These are phyloP conservation scores for Chaetomidium leptoderma DNA, from an alignment of 495 filamentous ascomycete genomes.

Conservation along the genomic window DNA sequence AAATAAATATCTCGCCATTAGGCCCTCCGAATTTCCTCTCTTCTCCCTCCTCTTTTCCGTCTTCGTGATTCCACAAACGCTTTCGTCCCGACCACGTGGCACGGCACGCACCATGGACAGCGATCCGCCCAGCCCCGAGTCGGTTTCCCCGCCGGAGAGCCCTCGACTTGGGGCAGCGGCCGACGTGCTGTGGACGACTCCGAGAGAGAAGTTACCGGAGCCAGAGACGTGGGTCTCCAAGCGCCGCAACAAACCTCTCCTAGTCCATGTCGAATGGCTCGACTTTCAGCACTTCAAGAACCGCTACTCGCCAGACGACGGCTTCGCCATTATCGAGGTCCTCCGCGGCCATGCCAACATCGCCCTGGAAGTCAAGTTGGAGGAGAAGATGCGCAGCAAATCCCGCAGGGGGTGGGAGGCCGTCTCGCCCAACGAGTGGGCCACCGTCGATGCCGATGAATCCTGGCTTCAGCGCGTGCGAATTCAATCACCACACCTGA, in stretches of 20 bases:
- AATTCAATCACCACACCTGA: slow-evolving; percentile 36
- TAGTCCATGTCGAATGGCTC: slow-evolving; percentile 2
- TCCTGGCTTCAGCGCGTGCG: slow-evolving; percentile 37
- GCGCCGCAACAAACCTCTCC: neutral
- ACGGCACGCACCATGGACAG: no score
- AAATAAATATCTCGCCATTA: no score
- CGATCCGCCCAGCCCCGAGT: no score
- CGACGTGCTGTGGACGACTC: no score
- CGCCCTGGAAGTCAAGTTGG: neutral
- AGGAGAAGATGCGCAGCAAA: neutral
- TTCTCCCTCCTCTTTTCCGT: no score
- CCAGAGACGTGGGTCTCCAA: no score
- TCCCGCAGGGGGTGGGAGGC: neutral
- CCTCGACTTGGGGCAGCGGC: no score
- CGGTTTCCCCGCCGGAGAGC: no score
- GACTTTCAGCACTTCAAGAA: slow-evolving; percentile 29
- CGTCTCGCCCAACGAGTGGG: neutral
- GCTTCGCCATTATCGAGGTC: slow-evolving; percentile 22
- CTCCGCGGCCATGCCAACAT: slow-evolving; percentile 6
- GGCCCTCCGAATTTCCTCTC: no score
- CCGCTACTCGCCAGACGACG: slow-evolving; percentile 14
- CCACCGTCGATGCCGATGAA: slow-evolving; percentile 17
- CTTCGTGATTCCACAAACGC: no score
- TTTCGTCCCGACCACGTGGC: no score
- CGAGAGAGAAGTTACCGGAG: no score